A percentile compares a stretch with the other conserved stretches of the same genome.
Conservation (phyloP, 345 rosid genomes). For the Cardamine occulta region DNA sequence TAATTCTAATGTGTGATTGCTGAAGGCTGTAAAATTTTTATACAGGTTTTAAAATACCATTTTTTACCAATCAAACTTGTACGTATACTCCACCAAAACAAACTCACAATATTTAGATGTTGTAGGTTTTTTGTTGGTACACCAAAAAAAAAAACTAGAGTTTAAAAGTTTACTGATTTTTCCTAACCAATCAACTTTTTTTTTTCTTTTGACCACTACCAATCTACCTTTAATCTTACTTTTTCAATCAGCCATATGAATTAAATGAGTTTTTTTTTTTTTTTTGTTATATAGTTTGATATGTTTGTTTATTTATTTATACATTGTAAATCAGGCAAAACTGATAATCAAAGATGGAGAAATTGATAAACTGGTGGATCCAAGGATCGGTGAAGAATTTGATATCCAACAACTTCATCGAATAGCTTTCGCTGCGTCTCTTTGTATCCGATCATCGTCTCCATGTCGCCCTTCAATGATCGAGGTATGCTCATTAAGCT, state of each 20-base stretch:
- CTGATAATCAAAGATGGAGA: conserved; percentile 69
- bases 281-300: background rate
- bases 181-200: background rate
- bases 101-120: conserved; percentile 9
- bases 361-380: conserved; percentile 71
- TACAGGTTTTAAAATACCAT: background rate
- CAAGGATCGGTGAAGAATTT: conserved; percentile 68
- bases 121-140: background rate
- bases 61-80: conserved; percentile 12
- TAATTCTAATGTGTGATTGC: background rate
- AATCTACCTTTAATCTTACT: background rate
- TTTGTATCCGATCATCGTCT: conserved; percentile 80
- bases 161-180: background rate
- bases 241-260: background rate
- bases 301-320: background rate
- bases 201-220: background rate
- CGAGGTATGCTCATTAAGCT: conserved; percentile 58
- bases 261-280: background rate
- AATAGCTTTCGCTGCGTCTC: conserved; percentile 81
- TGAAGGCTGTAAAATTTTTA: background rate
- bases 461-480: conserved; percentile 87
- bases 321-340: conserved; percentile 61
- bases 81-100: background rate
- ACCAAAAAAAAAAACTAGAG: background rate
- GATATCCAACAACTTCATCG: conserved; percentile 62